Percentiles rank a stretch among this genome's conserved stretches.
Conservation (phyloP, 441 rosid genomes). For the Euphorbia corollata region DNA sequence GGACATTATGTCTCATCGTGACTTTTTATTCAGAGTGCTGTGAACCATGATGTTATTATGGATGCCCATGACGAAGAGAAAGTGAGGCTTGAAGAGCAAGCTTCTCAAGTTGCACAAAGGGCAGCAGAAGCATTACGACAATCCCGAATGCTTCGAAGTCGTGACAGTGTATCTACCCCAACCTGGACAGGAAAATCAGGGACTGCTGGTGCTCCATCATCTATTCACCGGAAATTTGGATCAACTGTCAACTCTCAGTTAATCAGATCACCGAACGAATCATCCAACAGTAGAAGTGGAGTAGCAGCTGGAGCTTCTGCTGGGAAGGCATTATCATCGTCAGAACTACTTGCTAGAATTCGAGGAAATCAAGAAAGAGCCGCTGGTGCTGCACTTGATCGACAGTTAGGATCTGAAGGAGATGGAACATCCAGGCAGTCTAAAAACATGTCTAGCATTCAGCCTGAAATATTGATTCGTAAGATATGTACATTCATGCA, state of each 20-base stretch:
- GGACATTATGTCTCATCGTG: background rate
- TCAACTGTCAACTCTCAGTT: slow-evolving; percentile 50
- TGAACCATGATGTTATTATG: slow-evolving; percentile 82
- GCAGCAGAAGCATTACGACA: slow-evolving; percentile 91
- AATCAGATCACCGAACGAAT: slow-evolving; percentile 32
- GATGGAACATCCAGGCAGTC: slow-evolving; percentile 38
- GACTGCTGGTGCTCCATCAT: slow-evolving; percentile 80
- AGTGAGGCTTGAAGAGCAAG: slow-evolving; percentile 79
- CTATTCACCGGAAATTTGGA: slow-evolving; percentile 63
- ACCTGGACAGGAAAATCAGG: slow-evolving; percentile 98
- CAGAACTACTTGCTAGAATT: slow-evolving; percentile 70
- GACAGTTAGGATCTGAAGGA: slow-evolving; percentile 29
- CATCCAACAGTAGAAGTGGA: slow-evolving; percentile 33
- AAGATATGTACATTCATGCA: slow-evolving; percentile 78
- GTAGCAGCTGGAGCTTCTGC: slow-evolving; percentile 64
- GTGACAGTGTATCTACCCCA: slow-evolving; percentile 65
- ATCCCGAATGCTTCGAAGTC: slow-evolving; percentile 75
- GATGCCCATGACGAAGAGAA: slow-evolving; percentile 69
- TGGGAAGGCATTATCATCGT: slow-evolving; percentile 78
- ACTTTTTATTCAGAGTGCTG: slow-evolving; percentile 54
- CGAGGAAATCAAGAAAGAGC: slow-evolving; percentile 70
- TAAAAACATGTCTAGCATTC: slow-evolving; percentile 28
- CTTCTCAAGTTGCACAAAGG: slow-evolving; percentile 78
- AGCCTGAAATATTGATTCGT: slow-evolving; percentile 76
- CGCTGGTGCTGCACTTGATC: slow-evolving; percentile 52